phyloP scores from a whole-genome alignment of 345 rosid genomes.

The Citrus australasica region DNA sequence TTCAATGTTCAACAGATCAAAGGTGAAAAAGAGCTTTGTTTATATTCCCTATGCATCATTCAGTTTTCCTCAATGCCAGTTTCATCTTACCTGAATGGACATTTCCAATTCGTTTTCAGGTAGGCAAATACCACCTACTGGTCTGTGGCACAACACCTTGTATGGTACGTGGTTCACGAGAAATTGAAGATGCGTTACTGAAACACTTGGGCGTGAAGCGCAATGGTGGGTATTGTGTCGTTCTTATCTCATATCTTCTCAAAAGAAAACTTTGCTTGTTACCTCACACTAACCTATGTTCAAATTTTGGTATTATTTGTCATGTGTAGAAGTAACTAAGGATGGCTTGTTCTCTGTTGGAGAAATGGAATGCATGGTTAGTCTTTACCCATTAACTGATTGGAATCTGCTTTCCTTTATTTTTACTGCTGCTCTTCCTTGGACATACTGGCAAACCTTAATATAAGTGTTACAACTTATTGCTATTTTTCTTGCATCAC shows the following conservation, averaged over 20 bases:
- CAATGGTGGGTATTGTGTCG: slow-evolving; percentile 51
- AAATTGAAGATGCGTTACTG: slow-evolving; percentile 77
- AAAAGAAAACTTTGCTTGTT: background rate
- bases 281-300: background rate
- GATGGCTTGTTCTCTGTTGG: slow-evolving; percentile 99
- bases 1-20: slow-evolving; percentile 92
- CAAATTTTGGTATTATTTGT: slow-evolving; percentile 7
- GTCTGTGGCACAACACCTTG: slow-evolving; percentile 99
- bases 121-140: slow-evolving; percentile 91
- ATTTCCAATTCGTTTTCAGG: slow-evolving; percentile 44
- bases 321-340: slow-evolving; percentile 79
- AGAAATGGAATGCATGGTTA: slow-evolving; percentile 99
- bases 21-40: slow-evolving; percentile 42
- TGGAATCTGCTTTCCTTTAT: background rate
- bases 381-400: slow-evolving; percentile 14
- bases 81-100: slow-evolving; percentile 5
- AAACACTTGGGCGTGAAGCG: slow-evolving; percentile 97
- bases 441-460: background rate
- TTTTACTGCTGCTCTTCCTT: background rate
- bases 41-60: slow-evolving; percentile 2
- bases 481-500: background rate
- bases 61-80: background rate
- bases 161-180: slow-evolving; percentile 93
- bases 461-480: background rate
- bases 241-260: background rate